Conservation (phyloP, 1,284 basidiomycete species). For the Coriolopsis trogii region DNA sequence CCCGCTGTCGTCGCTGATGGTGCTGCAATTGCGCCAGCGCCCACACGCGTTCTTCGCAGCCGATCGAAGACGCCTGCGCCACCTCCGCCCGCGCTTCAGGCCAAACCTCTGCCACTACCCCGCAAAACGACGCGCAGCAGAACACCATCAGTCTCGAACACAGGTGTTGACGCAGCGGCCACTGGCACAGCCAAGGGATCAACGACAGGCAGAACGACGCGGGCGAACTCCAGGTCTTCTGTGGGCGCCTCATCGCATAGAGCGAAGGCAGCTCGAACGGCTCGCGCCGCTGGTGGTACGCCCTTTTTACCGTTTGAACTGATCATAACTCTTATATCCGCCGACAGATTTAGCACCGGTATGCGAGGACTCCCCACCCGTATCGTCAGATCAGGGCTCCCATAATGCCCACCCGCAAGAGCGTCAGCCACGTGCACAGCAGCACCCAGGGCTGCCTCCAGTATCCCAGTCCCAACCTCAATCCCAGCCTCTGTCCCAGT, state of each 20-base stretch:
- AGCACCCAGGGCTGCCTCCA: no score
- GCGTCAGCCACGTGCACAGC: background rate
- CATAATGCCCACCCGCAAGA: no score
- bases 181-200: background rate
- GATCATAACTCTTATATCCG: no score
- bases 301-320: no score
- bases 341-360: no score
- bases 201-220: no score
- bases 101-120: background rate
- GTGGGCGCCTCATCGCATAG: no score
- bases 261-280: no score
- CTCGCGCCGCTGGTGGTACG: no score
- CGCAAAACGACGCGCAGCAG: slow-evolving; percentile 14
- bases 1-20: background rate
- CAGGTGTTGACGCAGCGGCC: background rate
- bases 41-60: slow-evolving; percentile 14
- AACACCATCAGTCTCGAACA: background rate
- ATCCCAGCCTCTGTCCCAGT: background rate
- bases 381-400: no score
- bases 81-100: background rate
- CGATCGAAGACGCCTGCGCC: slow-evolving; percentile 13
- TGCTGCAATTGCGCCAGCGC: background rate
- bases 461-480: background rate
- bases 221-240: no score
- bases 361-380: no score